Base-by-base conservation (phyloP, 352 stramenopile genomes). In the Thalassiosira livingstoniorum region DNA sequence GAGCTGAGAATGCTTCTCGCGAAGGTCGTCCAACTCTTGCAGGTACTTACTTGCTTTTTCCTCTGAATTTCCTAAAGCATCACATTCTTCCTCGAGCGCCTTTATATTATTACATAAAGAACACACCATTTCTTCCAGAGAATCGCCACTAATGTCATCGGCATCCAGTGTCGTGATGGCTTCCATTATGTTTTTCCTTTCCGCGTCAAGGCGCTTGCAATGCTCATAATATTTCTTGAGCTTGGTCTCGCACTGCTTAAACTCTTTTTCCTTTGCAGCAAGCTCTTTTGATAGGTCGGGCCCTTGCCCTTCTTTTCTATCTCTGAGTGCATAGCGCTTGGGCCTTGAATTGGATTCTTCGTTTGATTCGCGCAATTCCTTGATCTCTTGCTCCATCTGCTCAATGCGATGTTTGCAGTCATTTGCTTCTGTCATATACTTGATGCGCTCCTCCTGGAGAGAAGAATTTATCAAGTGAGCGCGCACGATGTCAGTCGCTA, bases 181-280 rank as follows among this genome's bases (percentile, higher is more conserved):
- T 42, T 88, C 71, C 65, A 86, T 80, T 2, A 91, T 85, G 15
- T 57, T 29, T 53, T 87, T 80, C 67, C 88, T 92, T 51, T 95
- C 91, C 37, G 84, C 81, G 78, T 94, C 87, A 34, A 94, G 80
- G 27, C 75, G 63, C 47, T 94, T 84, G 32, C 83, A 90, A 54
- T 93, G 83, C 10, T 87, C 43, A 21, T 87, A 75, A 78, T 93
- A 94, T 61, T 95, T 95, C 23, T 80, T 64, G 34, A 95, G 61
- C 74, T 94, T 94, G 3, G 77, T 87, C 31, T 94, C 89, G 23
- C 93, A 82, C 31, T 89, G 83, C 75, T 89, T 74, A 2, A 93
- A 89, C 35, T 88, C 77, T 74, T 91, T 84, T 63, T 87, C 71
- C 18, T 93, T 70, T 47, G 81, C 77, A 42, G 61, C 78, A 60